Base-by-base conservation (phyloP, 371 early-diverging fungal genomes). In the Coemansia sp. region DNA sequence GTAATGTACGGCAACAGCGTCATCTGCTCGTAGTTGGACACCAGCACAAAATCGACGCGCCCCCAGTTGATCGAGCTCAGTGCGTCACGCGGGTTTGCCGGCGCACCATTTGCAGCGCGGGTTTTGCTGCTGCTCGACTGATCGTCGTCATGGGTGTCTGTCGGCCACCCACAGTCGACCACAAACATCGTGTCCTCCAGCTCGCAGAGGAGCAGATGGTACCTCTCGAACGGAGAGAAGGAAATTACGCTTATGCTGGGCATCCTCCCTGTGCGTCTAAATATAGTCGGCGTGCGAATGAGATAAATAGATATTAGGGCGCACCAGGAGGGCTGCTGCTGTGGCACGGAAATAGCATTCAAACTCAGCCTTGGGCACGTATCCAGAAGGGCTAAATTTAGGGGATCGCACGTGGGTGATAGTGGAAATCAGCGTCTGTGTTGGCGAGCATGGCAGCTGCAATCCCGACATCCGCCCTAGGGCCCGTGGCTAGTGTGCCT, bases 1-100 rank as follows among this genome's bases (percentile, higher is more conserved):
- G 93, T 92, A 56, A 94, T 71, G 59, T 82, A 94, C 9, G 95
- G 94, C 36, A 95, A 77, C 31, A 91, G 88, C 33, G 86, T 77
- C 78, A 91, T 86, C 42, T 87, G 83, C 52, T 86, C 83, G 65
- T 81, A 83, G 77, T 91, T 88, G 52, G 91, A 82, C 42, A 95
- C 79, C 7, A 95, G 72, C 8, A 94, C 83, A 41, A 88, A 81
- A 71, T 94, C 93, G 36, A 95, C 75, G 12, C 65, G 66, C 43
- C 55, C 69, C 81, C 81, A 80, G 61, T 77, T 77, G 47, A 80
- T 62, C 36, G 72, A 59, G 45, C 77, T 61, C 48, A 72, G 54
- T 26, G 61, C 63, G 30, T 65, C 63, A 42, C 72, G 67, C 26
- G 76, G 72, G 16, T 63, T 66, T n/a, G 35, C 56, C 9, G n/a